phyloP scores from a whole-genome alignment of 1,284 basidiomycete genomes.

The Apiotrichum brassicae region DNA sequence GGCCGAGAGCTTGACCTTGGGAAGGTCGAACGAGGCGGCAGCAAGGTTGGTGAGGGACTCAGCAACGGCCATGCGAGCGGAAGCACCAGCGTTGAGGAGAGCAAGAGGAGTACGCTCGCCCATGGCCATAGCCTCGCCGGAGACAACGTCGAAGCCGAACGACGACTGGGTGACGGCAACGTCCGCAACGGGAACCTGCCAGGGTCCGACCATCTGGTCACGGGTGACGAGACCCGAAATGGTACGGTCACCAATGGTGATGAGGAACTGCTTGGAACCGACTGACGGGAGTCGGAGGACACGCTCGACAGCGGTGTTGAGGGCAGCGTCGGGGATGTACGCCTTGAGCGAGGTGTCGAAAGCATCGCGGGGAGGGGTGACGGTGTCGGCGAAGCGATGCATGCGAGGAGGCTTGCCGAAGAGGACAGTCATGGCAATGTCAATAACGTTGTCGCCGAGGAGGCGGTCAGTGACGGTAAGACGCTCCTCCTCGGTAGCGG shows the following conservation, averaged over 20 bases:
- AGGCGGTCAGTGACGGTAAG: conserved; percentile 84
- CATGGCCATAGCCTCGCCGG: conserved; percentile 95
- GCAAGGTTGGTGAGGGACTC: conserved; percentile 91
- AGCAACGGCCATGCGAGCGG: conserved; percentile 91
- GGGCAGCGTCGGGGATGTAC: conserved; percentile 54
- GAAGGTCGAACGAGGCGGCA: conserved; percentile 69
- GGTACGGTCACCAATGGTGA: conserved; percentile 93
- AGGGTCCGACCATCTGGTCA: conserved; percentile 99
- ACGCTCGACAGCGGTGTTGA: conserved; percentile 64
- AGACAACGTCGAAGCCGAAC: conserved; percentile 81
- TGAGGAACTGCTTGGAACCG: conserved; percentile 92
- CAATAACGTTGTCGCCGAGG: conserved; percentile 71
- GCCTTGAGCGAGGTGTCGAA: conserved; percentile 69
- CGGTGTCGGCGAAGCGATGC: conserved; percentile 64
- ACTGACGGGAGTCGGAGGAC: conserved; percentile 87
- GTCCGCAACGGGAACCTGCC: conserved; percentile 96
- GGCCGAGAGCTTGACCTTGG: conserved; percentile 83
- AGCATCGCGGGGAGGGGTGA: conserved; percentile 50
- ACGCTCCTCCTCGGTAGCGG: conserved; percentile 71
- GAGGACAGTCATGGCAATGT: conserved; percentile 87
- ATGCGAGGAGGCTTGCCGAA: conserved; percentile 97
- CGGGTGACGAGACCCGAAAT: conserved; percentile 91
- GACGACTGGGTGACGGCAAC: conserved; percentile 91
- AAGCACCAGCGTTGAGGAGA: conserved; percentile 76
- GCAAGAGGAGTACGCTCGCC: conserved; percentile 94